Conservation (phyloP, 139 green algal genomes). For the Micractinium conductrix region DNA sequence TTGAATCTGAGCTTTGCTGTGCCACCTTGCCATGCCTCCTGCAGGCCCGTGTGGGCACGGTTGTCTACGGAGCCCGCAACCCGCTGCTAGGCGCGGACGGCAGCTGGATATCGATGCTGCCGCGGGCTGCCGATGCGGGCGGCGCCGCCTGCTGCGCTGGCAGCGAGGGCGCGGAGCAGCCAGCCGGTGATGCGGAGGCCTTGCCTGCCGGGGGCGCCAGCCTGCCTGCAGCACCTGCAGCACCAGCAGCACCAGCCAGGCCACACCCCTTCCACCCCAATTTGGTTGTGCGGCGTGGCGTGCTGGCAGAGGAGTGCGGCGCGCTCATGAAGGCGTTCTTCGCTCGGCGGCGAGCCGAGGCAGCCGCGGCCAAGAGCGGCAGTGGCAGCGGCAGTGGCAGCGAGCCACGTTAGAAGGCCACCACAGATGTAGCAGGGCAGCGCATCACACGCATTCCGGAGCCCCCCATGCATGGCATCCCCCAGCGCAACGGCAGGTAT, state of each 20-base stretch:
- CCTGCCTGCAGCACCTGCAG: background rate
- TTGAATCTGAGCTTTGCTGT: too few relatives aligned
- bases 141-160: background rate
- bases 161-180: background rate
- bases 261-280: constrained; percentile 73
- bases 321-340: constrained; percentile 78
- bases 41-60: constrained; percentile 71
- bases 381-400: background rate
- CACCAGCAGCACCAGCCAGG: background rate
- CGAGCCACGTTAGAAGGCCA: background rate
- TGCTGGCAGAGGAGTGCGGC: constrained; percentile 70
- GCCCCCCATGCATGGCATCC: too few relatives aligned
- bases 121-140: background rate
- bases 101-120: constrained; percentile 85
- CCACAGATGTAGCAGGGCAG: too few relatives aligned
- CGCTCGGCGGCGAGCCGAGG: constrained; percentile 38
- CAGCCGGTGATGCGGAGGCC: background rate
- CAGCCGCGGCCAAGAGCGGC: background rate
- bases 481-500: too few relatives aligned
- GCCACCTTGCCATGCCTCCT: background rate
- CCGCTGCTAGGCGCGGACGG: constrained; percentile 83
- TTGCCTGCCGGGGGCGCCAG: background rate
- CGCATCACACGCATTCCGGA: too few relatives aligned
- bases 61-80: constrained; percentile 92
- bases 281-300: constrained; percentile 65